phyloP scores from a whole-genome alignment of 129 eudicot genomes.

The Silybum marianum region DNA sequence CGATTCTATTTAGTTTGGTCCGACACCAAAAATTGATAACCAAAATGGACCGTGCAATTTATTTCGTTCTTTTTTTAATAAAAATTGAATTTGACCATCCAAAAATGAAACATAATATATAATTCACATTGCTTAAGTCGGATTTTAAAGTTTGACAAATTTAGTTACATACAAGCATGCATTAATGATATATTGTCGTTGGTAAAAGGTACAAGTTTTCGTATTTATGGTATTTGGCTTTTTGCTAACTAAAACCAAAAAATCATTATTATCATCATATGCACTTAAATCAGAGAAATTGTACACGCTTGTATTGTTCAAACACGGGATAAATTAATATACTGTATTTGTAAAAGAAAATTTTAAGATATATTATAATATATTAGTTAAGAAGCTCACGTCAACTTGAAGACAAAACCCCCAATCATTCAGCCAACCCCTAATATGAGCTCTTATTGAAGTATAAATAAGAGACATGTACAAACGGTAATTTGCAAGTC shows the following conservation, averaged over 20 bases:
- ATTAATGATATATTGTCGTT: not conserved
- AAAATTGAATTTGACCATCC: not conserved
- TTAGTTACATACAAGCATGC: not conserved
- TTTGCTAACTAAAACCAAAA: not conserved
- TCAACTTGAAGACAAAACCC: slow-evolving; percentile 7
- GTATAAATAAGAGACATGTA: not conserved
- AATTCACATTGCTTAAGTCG: not conserved
- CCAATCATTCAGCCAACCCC: slow-evolving; percentile 7
- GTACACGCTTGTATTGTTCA: not conserved
- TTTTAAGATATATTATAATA: not conserved
- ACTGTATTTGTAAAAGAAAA: no score
- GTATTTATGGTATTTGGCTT: not conserved
- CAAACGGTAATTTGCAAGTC: not conserved
- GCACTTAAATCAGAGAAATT: not conserved
- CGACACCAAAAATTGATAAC: not conserved
- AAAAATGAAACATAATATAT: not conserved
- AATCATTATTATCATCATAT: not conserved
- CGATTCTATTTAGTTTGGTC: not conserved
- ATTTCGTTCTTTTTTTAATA: not conserved
- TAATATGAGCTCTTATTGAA: not conserved
- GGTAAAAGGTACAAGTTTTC: not conserved
- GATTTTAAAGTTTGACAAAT: not conserved
- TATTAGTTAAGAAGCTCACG: not conserved
- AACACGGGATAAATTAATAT: no score
- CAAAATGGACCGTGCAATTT: not conserved